Evolutionary conservation across 805 yeast species (phyloP), one percentile per base, ranked within the genome.

Genomic region (Cyberlindnera suaveolens): DNA sequence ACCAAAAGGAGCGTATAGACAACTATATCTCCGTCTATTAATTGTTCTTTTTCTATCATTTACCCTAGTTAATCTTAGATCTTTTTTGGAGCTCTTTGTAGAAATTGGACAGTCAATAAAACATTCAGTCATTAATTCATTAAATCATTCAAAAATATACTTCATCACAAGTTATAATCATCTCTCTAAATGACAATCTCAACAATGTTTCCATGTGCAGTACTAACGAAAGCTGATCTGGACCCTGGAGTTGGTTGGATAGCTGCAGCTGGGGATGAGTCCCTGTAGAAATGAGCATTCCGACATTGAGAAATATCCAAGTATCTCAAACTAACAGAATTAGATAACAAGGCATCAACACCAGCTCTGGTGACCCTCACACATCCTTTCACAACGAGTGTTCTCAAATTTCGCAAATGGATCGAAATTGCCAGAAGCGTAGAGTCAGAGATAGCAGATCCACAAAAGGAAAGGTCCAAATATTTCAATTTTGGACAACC

Each of bases 1-100:
- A 89, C 63, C 99, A 93, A 73, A 87, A 89, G 70, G 95, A 87
- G 61, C 79, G 96, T 64, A 87, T 93, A 52, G 82, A 84, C 56
- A 87, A 86, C 64, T 95, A 89, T 63, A 89, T 95, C 47, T 72
- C 95, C 36, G 96, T 91, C 34, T 88, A 82, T 40, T 44, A 31
- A 41, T 17, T 15, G 8, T 31, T 7, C 16, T 33, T 23, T 15
- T 11, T 26, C 13, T 20, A 14, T 27, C 14, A 31, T 11, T 18
- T 18, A 16, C 14, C 17, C 13, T 14, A 23, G 16, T 27, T 5
- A 8, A 23, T 9, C 8, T 9, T 23, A 23, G 27, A 23, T 23
- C 11, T 9, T 9, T 23, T 23, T 23, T 23, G 11, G 27, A 9
- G 13, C 27, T 23, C 27, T 8, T 23, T 8, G 27, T 23, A 23